Percentiles rank a stretch among this genome's conserved stretches.
Conservation (phyloP, 768 basidiomycete species). For the Boletus barrowsii region DNA sequence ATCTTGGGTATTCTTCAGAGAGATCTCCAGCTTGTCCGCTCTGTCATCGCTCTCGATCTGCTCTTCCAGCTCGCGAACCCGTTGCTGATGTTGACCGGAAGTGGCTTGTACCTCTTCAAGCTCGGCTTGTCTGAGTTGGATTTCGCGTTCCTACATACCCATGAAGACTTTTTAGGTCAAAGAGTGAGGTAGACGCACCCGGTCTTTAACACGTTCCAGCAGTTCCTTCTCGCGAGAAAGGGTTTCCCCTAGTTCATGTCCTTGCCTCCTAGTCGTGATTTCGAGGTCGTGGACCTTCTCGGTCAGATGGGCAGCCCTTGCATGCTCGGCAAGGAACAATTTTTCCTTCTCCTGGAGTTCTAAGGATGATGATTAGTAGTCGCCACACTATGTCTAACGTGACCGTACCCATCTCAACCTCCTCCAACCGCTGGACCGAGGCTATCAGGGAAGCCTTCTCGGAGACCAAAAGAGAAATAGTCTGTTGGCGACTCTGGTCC, state of each 20-base stretch:
- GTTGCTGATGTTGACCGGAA: constrained; percentile 51
- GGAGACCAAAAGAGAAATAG: constrained; percentile 72
- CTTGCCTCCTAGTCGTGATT: constrained; percentile 35
- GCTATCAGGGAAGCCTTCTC: constrained; percentile 62
- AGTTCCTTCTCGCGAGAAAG: constrained; percentile 52
- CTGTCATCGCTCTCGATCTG: constrained; percentile 83
- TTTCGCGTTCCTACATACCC: constrained; percentile 61
- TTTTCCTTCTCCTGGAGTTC: constrained; percentile 44
- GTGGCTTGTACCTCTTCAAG: constrained; percentile 51
- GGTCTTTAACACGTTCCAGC: constrained; percentile 26
- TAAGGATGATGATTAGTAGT: constrained; percentile 20
- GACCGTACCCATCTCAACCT: constrained; percentile 58
- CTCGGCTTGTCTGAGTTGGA: constrained; percentile 59
- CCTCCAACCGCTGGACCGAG: constrained; percentile 58
- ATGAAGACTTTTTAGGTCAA: not conserved
- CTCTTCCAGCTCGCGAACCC: constrained; percentile 71
- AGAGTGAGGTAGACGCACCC: constrained; percentile 26
- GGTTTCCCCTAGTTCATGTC: constrained; percentile 38
- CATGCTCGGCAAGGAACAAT: constrained; percentile 42
- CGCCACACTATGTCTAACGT: not conserved
- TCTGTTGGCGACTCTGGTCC: constrained; percentile 62
- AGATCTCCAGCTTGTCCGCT: constrained; percentile 67
- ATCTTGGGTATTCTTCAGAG: constrained; percentile 75
- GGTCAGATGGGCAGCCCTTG: constrained; percentile 38
- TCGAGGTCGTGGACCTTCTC: constrained; percentile 44